Conservation (phyloP, 164 flowering plant species). For the Malania oleifera region DNA sequence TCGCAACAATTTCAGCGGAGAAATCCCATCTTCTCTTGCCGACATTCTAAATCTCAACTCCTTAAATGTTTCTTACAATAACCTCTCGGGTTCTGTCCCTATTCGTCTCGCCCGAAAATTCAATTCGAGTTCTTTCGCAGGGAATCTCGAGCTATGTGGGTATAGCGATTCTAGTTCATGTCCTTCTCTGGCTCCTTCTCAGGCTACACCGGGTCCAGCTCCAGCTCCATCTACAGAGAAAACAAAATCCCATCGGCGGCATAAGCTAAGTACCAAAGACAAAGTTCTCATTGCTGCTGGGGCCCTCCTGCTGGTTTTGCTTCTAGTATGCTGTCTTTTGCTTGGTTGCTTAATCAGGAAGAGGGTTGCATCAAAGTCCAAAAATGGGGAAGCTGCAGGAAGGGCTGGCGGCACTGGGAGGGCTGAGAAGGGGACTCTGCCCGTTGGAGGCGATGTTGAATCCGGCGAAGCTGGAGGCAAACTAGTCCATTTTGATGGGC, state of each 20-base stretch:
- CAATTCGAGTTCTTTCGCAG: not conserved
- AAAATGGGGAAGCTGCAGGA: not conserved
- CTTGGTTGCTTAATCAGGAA: not conserved
- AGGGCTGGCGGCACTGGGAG: not conserved
- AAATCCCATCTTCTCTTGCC: not conserved
- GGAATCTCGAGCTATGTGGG: slow-evolving; percentile 1
- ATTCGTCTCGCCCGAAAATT: not conserved
- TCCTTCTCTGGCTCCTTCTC: not conserved
- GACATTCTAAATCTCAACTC: not conserved
- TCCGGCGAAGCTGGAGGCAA: not conserved
- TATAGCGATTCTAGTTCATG: not conserved
- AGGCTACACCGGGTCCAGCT: not conserved
- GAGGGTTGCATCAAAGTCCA: not conserved
- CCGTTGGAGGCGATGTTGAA: not conserved
- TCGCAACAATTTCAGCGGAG: not conserved
- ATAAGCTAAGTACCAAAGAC: not conserved
- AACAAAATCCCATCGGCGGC: not conserved
- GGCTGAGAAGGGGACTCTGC: not conserved
- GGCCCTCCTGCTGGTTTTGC: not conserved
- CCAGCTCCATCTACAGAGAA: not conserved
- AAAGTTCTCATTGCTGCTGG: not conserved
- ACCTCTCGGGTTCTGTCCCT: slow-evolving; percentile 5
- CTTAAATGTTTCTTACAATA: not conserved
- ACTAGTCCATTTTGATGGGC: slow-evolving; percentile 4
- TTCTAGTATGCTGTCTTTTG: not conserved